Base-by-base conservation (phyloP, 805 yeast genomes). In the Yamadazyma phyllophila region DNA sequence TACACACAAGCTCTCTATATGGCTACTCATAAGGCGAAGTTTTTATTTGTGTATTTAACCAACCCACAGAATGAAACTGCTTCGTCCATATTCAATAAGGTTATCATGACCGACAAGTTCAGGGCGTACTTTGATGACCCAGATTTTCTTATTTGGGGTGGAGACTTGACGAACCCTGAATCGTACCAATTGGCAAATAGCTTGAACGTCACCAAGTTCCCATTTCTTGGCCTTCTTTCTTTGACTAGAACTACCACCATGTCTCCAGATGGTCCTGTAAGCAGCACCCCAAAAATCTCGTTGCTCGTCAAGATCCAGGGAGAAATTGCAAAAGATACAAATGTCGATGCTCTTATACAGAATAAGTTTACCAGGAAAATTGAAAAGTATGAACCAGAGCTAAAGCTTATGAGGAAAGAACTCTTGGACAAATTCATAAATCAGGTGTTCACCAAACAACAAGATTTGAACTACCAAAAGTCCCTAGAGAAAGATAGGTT, bases 101-200 rank as follows among this genome's bases (percentile, higher is more conserved):
- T 88, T 2, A 60, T 89, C 39, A 66, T 81, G 36, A 71, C 78
- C 47, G 74, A 71, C 2, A 63, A 61, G 20, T 80, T 87, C 44
- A 65, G 78, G 11, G 62, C 69, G 4, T 43, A 67, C 2, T 69
- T 68, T 39, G 45, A 58, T 13, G 54, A 58, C 81, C 43, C 52
- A 7, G 76, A 86, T 37, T 60, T 83, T 2, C 52, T 88, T 2
- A 65, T 88, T 1, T 92, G 98, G 98, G 96, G 91, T 35, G 96
- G 97, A 7, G 84, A 88, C 58, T 78, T 85, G 17, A 76, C 78
- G n/a, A 81, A 82, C 46, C 80, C 90, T 15, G 98, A 92, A 62
- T 88, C 92, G 1, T 82, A 80, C 58, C 96, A 88, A 55, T 82
- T 89, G 12, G 85, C 96, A 0, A 83, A 85, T 57, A 81, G 84